These are phyloP conservation scores for Neoboletus brunneissimus DNA, from an alignment of 768 basidiomycete species.

Conservation along the genomic window DNA sequence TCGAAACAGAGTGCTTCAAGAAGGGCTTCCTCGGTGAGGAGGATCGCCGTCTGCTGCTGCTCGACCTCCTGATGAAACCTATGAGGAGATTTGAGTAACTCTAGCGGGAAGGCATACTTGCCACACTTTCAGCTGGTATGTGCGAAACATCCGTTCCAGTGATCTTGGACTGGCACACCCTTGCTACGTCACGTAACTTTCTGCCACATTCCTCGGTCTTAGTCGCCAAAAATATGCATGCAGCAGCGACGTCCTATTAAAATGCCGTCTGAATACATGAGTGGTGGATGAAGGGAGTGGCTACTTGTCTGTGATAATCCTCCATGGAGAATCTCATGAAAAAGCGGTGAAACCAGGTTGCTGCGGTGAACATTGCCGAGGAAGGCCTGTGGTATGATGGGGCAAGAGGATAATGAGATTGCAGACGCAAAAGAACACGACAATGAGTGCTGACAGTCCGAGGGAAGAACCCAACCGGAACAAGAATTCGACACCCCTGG, in stretches of 20 bases:
- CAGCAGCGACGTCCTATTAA: slow-evolving; percentile 73
- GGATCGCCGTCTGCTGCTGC: slow-evolving; percentile 62
- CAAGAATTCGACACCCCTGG: slow-evolving; percentile 81
- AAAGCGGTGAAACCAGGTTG: slow-evolving; percentile 89
- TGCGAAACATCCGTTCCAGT: slow-evolving; percentile 51
- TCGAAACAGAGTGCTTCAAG: slow-evolving; percentile 86
- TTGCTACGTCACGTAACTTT: slow-evolving; percentile 82
- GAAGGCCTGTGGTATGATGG: slow-evolving; percentile 52
- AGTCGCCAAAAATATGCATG: slow-evolving; percentile 87
- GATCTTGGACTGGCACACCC: slow-evolving; percentile 69
- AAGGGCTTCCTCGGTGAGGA: slow-evolving; percentile 73
- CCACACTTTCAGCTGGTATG: slow-evolving; percentile 64
- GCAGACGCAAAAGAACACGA: slow-evolving; percentile 4
- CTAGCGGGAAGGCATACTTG: slow-evolving; percentile 30
- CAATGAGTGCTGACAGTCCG: slow-evolving; percentile 54
- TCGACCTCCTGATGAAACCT: slow-evolving; percentile 63
- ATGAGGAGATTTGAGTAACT: not conserved
- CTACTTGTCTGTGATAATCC: slow-evolving; percentile 73
- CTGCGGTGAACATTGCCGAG: slow-evolving; percentile 81
- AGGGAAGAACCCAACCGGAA: slow-evolving; percentile 79
- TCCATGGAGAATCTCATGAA: slow-evolving; percentile 86
- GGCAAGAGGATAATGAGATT: slow-evolving; percentile 11
- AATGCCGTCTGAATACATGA: slow-evolving; percentile 7
- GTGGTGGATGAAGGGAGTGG: slow-evolving; percentile 5
- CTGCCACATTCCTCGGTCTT: slow-evolving; percentile 89